Evolutionary conservation across 2,329 filamentous ascomycete genomes (phyloP).

Genomic region (Fusarium newnesense): DNA sequence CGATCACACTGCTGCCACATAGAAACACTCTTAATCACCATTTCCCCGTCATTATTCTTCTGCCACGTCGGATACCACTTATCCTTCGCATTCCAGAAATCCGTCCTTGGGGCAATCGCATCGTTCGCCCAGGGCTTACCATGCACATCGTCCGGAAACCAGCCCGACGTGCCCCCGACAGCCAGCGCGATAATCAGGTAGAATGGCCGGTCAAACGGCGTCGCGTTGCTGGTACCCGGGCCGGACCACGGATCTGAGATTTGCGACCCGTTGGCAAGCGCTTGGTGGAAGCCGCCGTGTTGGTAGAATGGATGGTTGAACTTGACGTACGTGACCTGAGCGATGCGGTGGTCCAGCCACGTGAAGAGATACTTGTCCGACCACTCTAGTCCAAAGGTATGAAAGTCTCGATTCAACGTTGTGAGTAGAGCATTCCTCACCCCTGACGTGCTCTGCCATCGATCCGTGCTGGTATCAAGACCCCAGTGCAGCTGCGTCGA

Average conservation of each 20-base stretch:
- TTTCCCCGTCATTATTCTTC: neutral
- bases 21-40: neutral
- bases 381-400: constrained; percentile 61
- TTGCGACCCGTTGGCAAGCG: neutral
- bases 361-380: neutral
- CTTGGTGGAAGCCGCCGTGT: neutral
- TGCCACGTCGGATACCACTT: neutral
- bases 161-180: neutral
- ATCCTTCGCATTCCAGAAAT: neutral
- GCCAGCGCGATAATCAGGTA: neutral
- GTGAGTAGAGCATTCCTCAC: neutral
- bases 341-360: neutral
- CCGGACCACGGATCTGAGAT: neutral
- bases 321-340: neutral
- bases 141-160: neutral
- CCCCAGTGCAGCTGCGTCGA: neutral
- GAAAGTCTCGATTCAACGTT: constrained; percentile 43
- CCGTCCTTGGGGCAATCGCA: neutral
- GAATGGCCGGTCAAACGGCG: neutral
- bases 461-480: neutral
- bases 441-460: neutral
- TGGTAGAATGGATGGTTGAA: neutral
- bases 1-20: neutral
- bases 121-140: neutral
- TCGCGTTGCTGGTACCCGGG: accelerated